Percentiles rank a stretch among this genome's conserved stretches.
Conservation (phyloP, 164 flowering plant species). For the Nymphaea colorata region DNA sequence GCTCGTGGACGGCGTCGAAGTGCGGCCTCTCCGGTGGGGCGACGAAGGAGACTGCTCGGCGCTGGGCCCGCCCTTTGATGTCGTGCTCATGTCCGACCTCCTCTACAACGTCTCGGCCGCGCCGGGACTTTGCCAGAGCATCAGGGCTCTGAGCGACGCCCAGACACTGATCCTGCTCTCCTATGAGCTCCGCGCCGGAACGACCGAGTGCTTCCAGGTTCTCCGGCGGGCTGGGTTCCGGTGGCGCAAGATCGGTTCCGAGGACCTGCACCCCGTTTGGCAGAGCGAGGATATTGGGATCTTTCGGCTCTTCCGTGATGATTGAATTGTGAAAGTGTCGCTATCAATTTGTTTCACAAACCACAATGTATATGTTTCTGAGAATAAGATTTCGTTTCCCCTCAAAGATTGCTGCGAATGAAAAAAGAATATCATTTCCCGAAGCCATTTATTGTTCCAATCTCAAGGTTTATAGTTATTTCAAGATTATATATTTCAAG, state of each 20-base stretch:
- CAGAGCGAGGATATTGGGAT: constrained; percentile 12
- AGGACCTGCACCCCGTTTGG: constrained; percentile 9
- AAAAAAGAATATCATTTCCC: too few relatives aligned
- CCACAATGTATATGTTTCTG: too few relatives aligned
- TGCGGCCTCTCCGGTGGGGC: constrained; percentile 11
- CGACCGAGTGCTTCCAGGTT: constrained; percentile 10
- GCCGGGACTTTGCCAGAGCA: constrained; percentile 4
- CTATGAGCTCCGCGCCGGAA: constrained; percentile 9
- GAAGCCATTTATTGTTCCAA: too few relatives aligned
- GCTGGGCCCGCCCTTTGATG: constrained; percentile 8
- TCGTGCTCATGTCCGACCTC: constrained; percentile 10
- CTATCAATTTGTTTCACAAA: neutral
- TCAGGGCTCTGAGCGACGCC: constrained; percentile 4
- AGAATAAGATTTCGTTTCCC: too few relatives aligned
- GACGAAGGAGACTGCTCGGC: constrained; percentile 1
- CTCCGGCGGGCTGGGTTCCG: constrained; percentile 6
- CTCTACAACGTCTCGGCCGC: constrained; percentile 4
- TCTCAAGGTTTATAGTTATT: too few relatives aligned
- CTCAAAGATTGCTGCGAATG: too few relatives aligned
- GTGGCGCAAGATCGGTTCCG: constrained; percentile 6
- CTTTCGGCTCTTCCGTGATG: constrained; percentile 3
- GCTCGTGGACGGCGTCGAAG: constrained; percentile 3
- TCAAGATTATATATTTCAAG: too few relatives aligned
- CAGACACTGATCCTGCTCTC: constrained; percentile 8
- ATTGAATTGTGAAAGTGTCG: neutral